Evolutionary conservation across 2,329 filamentous ascomycete genomes (phyloP).

Genomic region (Beauveria rudraprayagi): DNA sequence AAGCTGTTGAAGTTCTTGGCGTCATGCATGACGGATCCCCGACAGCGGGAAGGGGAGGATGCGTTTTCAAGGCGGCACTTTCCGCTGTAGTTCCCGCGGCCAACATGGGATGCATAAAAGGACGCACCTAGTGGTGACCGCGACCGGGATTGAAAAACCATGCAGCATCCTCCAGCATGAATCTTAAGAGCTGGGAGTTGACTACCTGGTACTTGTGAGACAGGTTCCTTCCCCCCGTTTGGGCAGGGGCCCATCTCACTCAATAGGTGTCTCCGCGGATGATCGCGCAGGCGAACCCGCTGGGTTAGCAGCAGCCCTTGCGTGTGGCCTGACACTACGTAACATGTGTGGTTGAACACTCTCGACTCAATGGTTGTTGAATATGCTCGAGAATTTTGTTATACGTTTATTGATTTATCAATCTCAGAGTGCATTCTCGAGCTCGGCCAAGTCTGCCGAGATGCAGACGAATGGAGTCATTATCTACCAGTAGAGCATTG

Average conservation of each 20-base stretch:
- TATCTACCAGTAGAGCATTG: no score
- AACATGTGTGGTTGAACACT: background rate
- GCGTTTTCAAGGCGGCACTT: background rate
- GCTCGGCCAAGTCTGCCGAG: background rate
- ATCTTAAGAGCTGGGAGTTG: background rate
- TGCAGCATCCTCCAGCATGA: background rate
- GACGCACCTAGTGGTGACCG: background rate
- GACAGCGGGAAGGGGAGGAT: background rate
- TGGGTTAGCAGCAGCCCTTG: background rate
- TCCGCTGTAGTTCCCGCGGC: background rate
- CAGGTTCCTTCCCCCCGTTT: background rate
- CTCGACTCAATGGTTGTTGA: background rate
- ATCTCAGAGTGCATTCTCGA: background rate
- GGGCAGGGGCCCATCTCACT: background rate
- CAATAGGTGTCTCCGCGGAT: no score
- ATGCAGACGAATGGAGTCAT: background rate
- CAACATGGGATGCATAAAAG: constrained; percentile 1
- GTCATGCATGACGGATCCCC: background rate
- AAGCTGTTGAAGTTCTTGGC: background rate
- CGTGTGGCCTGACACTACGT: background rate
- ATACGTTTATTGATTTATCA: background rate
- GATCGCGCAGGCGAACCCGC: background rate
- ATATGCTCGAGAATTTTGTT: background rate
- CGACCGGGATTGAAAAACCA: background rate
- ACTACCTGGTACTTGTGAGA: background rate